These are phyloP conservation scores for Ilex paraguariensis DNA, from an alignment of 305 asterid species.

Conservation along the genomic window DNA sequence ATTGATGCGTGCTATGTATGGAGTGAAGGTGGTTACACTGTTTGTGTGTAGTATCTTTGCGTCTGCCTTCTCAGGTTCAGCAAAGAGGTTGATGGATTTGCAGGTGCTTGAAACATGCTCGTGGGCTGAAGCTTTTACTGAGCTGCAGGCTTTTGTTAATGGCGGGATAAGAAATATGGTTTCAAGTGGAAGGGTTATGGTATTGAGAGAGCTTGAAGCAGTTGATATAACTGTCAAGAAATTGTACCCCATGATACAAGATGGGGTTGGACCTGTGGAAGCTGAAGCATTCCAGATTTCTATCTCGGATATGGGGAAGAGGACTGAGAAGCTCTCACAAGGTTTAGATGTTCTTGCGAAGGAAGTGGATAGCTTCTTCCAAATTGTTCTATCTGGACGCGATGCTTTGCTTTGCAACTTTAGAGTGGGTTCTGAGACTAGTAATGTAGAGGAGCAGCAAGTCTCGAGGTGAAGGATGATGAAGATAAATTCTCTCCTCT, in stretches of 20 bases:
- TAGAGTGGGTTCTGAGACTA: conserved; percentile 47
- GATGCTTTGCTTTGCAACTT: conserved; percentile 78
- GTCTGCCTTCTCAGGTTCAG: conserved; percentile 66
- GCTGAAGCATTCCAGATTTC: conserved; percentile 24
- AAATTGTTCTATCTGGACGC: conserved; percentile 75
- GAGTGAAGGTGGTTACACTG: conserved; percentile 63
- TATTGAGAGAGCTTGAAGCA: conserved; percentile 68
- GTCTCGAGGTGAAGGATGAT: conserved; percentile 33
- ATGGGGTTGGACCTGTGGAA: conserved; percentile 36
- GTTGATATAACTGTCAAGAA: conserved; percentile 60
- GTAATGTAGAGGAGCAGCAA: conserved; percentile 28
- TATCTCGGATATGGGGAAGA: conserved; percentile 3
- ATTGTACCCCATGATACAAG: conserved; percentile 52
- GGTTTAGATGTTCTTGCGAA: conserved; percentile 70
- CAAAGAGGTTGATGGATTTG: conserved; percentile 47
- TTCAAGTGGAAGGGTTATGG: conserved; percentile 40
- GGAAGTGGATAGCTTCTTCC: conserved; percentile 74
- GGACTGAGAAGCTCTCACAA: conserved; percentile 38
- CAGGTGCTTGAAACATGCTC: conserved; percentile 36
- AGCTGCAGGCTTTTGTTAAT: conserved; percentile 51
- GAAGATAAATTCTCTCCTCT: conserved; percentile 16
- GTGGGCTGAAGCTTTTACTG: conserved; percentile 61
- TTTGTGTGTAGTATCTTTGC: conserved; percentile 61
- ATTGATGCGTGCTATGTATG: conserved; percentile 83
- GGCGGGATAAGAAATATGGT: conserved; percentile 46